A percentile compares a stretch with the other conserved stretches of the same genome.
phyloP scores from a whole-genome alignment of 805 yeast species.

The Tetrapisispora phaffii region DNA sequence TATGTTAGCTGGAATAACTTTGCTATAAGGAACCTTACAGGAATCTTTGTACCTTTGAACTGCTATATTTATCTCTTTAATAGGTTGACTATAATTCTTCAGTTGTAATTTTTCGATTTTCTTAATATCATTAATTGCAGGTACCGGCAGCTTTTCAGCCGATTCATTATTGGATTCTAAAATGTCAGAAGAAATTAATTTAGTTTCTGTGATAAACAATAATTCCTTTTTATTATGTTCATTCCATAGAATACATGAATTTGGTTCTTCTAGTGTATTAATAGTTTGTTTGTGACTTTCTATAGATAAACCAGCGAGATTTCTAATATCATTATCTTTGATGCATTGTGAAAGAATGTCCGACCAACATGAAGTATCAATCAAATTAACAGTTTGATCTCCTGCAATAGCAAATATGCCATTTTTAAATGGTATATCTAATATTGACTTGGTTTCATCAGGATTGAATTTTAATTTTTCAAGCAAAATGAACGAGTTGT shows the following conservation, averaged over 20 bases:
- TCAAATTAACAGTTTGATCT: neutral
- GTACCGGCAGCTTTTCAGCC: neutral
- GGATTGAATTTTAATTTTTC: constrained; percentile 11
- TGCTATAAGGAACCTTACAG: constrained; percentile 10
- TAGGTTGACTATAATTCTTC: constrained; percentile 13
- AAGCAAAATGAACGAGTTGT: constrained; percentile 18
- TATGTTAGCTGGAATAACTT: constrained; percentile 14
- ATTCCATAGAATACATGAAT: constrained; percentile 7
- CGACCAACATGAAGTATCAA: constrained; percentile 18
- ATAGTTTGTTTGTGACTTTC: constrained; percentile 7
- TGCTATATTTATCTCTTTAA: constrained; percentile 14
- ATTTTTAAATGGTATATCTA: neutral
- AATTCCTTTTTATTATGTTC: neutral
- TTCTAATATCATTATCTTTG: constrained; percentile 11
- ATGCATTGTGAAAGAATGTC: constrained; percentile 11
- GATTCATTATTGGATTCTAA: neutral
- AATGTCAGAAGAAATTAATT: neutral
- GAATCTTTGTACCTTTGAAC: constrained; percentile 10
- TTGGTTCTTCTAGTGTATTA: neutral
- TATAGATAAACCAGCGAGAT: constrained; percentile 7
- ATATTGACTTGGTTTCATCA: constrained; percentile 3
- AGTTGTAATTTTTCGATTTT: neutral
- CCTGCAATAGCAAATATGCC: constrained; percentile 8
- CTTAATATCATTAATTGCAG: neutral
- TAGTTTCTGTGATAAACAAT: neutral